Conservation (phyloP, 352 stramenopile species). For the Globisporangium recalcitrans region DNA sequence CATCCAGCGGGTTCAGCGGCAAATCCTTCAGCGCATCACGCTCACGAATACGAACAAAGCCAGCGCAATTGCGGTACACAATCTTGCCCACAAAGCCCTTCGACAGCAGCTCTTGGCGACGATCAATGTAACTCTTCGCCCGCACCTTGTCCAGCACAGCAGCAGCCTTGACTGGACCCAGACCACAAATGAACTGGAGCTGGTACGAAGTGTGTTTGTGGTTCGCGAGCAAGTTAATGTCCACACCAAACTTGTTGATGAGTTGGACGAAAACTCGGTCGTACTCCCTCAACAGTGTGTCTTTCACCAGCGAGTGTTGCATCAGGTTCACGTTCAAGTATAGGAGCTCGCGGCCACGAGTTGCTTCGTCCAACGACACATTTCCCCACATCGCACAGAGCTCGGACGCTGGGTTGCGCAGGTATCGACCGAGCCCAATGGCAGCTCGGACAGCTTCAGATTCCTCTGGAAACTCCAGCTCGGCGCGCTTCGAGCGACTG, state of each 20-base stretch:
- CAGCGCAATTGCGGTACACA: constrained; percentile 84
- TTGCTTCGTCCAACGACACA: constrained; percentile 71
- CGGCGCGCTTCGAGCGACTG: constrained; percentile 77
- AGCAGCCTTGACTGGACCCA: constrained; percentile 78
- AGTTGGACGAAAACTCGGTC: constrained; percentile 82
- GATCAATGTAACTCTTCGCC: constrained; percentile 82
- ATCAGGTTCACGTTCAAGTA: constrained; percentile 85
- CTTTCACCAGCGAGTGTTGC: constrained; percentile 84
- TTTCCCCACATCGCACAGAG: constrained; percentile 85
- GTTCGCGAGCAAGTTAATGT: constrained; percentile 88
- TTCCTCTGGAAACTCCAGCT: constrained; percentile 83
- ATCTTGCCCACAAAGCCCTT: constrained; percentile 82
- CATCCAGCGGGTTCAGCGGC: constrained; percentile 81
- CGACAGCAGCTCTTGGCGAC: constrained; percentile 80
- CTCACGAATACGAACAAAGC: constrained; percentile 85
- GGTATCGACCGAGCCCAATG: constrained; percentile 72
- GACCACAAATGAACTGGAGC: constrained; percentile 82
- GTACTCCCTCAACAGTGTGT: constrained; percentile 80
- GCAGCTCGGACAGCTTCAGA: constrained; percentile 72
- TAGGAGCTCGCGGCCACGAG: constrained; percentile 69
- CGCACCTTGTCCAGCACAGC: constrained; percentile 80
- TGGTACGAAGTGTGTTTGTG: constrained; percentile 86
- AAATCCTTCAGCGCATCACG: constrained; percentile 79
- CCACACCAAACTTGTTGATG: constrained; percentile 85
- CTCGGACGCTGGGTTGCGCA: constrained; percentile 83